Evolutionary conservation across 306 rosid species (phyloP).

Genomic region (Erythrophleum fordii): DNA sequence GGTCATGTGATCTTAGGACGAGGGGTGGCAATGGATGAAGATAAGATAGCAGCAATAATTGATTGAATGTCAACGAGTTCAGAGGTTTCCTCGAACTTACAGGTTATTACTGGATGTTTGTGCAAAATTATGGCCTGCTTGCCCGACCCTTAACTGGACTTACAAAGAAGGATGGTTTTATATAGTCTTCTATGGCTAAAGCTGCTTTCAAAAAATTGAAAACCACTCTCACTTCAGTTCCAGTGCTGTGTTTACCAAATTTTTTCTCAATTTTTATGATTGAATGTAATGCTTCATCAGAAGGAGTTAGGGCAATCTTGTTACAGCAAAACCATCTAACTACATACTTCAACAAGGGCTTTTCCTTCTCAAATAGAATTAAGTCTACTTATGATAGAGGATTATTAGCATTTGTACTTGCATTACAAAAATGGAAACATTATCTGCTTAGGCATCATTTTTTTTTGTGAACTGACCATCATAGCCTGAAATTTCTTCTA

Average conservation of each 20-base stretch:
- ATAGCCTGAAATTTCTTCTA: not conserved
- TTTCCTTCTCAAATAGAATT: not conserved
- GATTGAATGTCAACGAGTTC: no score
- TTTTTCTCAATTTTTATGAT: not conserved
- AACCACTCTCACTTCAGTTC: not conserved
- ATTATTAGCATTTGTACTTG: not conserved
- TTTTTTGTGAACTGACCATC: not conserved
- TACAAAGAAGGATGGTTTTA: no score
- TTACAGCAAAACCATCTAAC: not conserved
- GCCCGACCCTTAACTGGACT: no score
- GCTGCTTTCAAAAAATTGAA: no score
- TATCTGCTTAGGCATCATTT: not conserved
- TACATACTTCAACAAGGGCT: not conserved
- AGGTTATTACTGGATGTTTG: no score
- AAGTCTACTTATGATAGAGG: not conserved
- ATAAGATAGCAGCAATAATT: no score
- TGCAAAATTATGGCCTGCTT: no score
- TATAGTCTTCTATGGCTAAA: not conserved
- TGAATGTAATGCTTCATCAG: not conserved
- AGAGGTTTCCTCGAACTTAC: no score
- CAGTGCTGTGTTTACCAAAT: not conserved
- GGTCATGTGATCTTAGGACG: no score
- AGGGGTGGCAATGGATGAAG: no score
- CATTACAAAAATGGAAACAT: not conserved
- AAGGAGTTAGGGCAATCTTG: not conserved